Percentiles rank a stretch among this genome's conserved stretches.
Evolutionary conservation across 345 rosid species (phyloP).

Genomic region (Eucalyptus pauciflora): DNA sequence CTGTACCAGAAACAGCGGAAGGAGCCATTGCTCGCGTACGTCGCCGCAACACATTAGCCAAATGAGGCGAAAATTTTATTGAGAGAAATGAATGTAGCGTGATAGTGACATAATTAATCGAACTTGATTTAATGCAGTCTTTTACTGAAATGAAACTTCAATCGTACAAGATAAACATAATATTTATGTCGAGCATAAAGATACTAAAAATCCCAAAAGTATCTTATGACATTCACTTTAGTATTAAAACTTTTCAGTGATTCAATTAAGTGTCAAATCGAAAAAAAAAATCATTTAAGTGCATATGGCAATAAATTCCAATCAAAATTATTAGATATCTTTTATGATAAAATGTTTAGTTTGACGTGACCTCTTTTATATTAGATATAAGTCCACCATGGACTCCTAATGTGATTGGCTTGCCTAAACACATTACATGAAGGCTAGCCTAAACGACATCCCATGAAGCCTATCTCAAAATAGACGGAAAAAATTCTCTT

Average conservation of each 20-base stretch:
- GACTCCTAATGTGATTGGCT: background rate
- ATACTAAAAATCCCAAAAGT: fast-evolving
- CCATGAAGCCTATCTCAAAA: background rate
- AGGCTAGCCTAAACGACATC: background rate
- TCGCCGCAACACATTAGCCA: background rate
- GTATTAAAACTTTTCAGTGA: fast-evolving
- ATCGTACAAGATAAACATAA: background rate
- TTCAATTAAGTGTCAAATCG: fast-evolving
- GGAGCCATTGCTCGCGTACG: no score
- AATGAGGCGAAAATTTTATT: background rate
- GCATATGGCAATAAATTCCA: fast-evolving
- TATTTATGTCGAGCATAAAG: background rate
- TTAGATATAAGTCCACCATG: fast-evolving
- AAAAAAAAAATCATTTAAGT: no score
- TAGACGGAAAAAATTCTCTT: background rate
- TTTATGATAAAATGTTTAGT: no score
- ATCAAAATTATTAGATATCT: fast-evolving
- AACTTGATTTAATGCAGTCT: background rate
- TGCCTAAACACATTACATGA: background rate
- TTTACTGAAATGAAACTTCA: background rate
- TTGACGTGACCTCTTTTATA: background rate
- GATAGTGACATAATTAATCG: background rate
- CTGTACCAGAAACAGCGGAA: no score
- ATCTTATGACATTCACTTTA: no score
- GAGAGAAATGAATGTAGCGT: background rate